Evolutionary conservation across 2,329 filamentous ascomycete species (phyloP), one percentile per base, ranked within the genome.

Genomic region (Talaromyces amestolkiae): DNA sequence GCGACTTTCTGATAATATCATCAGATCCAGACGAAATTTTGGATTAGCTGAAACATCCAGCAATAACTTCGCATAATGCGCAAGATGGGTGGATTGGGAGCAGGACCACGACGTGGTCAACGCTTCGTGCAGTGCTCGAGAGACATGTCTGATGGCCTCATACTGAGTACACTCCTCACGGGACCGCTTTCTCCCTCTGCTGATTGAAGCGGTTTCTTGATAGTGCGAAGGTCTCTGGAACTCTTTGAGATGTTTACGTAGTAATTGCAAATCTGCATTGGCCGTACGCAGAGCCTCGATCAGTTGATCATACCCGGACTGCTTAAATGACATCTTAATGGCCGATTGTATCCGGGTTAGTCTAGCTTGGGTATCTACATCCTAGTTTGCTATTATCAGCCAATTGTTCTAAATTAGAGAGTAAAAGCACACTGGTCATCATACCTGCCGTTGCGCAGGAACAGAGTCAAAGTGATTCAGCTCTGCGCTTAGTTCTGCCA

Each of bases 151-250:
- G 27, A 56, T 56, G 51, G 51, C 13, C 13, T 35, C 24, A 56
- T 35, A 35, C n/a, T 56, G 41, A 92, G 91, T 45, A 19, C 41
- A 2, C n/a, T 45, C n/a, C n/a, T 47, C 45, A 24, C 45, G 45
- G 24, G 19, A 19, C 24, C 45, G 45, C 8, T 47, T 47, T 15
- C 11, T 47, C 4, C 3, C 19, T 19, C 10, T 4, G n/a, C 19
- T 47, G 6, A 47, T 47, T 7, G 17, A 24, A 47, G 43, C 19
- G 22, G 11, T 22, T 13, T 47, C 19, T 24, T 47, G 43, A 24
- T 24, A 22, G 19, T 24, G 43, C 19, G 45, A 24, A 24, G 45
- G 19, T 10, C 22, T 47, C 19, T 24, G 45, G 45, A 47, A 47
- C 7, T 47, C 45, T 47, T 47, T 47, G 45, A 47, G 19, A 47